A percentile compares a stretch with the other conserved stretches of the same genome.
Evolutionary conservation across 768 basidiomycete genomes (phyloP).

Genomic region (Clitopilus hobsonii): DNA sequence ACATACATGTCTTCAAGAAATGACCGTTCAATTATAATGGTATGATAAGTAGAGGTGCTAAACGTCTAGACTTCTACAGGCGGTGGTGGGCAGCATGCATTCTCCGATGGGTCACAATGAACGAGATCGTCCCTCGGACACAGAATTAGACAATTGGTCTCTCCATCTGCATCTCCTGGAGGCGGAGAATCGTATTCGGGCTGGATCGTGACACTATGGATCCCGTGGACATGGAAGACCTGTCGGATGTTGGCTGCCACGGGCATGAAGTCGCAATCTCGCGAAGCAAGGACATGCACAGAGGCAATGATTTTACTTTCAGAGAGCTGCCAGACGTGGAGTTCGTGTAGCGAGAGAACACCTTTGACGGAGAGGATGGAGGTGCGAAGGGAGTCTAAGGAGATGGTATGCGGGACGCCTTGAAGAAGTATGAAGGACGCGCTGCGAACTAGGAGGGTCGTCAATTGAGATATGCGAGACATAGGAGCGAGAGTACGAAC

Average conservation of each 20-base stretch:
- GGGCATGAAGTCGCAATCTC: conserved; percentile 86
- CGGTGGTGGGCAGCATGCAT: conserved; percentile 71
- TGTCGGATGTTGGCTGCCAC: conserved; percentile 81
- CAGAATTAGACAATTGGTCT: conserved; percentile 63
- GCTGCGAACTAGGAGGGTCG: conserved; percentile 54
- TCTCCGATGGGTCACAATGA: conserved; percentile 64
- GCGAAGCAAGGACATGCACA: conserved; percentile 86
- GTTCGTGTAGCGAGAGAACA: conserved; percentile 84
- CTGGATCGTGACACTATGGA: conserved; percentile 93
- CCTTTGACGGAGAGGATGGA: conserved; percentile 81
- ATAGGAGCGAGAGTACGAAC: conserved; percentile 36
- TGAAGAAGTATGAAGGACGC: conserved; percentile 94
- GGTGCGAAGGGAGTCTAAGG: conserved; percentile 82
- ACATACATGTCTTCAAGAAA: conserved; percentile 9
- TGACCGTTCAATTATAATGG: no score
- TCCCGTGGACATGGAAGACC: conserved; percentile 83
- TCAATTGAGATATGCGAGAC: not conserved
- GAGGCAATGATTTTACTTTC: conserved; percentile 94
- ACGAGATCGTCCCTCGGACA: conserved; percentile 61
- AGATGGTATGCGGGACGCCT: conserved; percentile 86
- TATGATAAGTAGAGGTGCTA: no score
- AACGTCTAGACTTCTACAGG: conserved; percentile 32
- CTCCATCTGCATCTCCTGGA: conserved; percentile 18
- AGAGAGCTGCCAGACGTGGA: conserved; percentile 97
- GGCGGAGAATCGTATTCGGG: conserved; percentile 68